Evolutionary conservation across 257 asterid genomes (phyloP).

Genomic region (Salvia rosmarinus): DNA sequence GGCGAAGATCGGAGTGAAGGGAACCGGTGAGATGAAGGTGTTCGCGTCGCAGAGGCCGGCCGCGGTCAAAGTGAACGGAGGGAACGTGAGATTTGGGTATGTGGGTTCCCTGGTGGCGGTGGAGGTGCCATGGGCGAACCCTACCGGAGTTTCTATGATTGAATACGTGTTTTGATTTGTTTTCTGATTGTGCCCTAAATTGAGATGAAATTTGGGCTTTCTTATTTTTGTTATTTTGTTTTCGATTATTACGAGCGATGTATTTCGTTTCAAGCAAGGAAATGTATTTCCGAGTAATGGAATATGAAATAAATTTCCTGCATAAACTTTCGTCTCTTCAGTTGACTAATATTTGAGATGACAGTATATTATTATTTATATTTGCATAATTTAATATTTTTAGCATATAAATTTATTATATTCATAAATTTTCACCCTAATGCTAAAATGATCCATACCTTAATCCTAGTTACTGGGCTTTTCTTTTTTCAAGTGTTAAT

Average conservation of each 20-base stretch:
- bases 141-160: constrained; percentile 54
- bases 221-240: not conserved
- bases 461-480: too few species aligned
- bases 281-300: constrained; percentile 36
- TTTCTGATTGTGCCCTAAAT: constrained; percentile 16
- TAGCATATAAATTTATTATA: too few species aligned
- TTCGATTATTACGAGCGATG: constrained; percentile 2
- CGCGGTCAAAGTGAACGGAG: constrained; percentile 53
- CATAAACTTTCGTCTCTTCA: not conserved
- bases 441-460: too few species aligned
- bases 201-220: constrained; percentile 12
- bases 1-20: constrained; percentile 60
- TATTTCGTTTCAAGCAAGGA: constrained; percentile 34
- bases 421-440: too few species aligned
- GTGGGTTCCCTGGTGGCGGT: constrained; percentile 50
- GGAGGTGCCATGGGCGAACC: constrained; percentile 62
- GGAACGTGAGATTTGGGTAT: constrained; percentile 46
- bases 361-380: too few species aligned
- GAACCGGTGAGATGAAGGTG: constrained; percentile 74
- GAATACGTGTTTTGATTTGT: constrained; percentile 55
- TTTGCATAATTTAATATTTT: too few species aligned
- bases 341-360: not conserved
- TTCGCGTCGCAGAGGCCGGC: constrained; percentile 64
- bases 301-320: constrained; percentile 38
- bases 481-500: too few species aligned